Conservation (phyloP, 2,329 filamentous ascomycete genomes). For the Paracoccidioides brasiliensis region DNA sequence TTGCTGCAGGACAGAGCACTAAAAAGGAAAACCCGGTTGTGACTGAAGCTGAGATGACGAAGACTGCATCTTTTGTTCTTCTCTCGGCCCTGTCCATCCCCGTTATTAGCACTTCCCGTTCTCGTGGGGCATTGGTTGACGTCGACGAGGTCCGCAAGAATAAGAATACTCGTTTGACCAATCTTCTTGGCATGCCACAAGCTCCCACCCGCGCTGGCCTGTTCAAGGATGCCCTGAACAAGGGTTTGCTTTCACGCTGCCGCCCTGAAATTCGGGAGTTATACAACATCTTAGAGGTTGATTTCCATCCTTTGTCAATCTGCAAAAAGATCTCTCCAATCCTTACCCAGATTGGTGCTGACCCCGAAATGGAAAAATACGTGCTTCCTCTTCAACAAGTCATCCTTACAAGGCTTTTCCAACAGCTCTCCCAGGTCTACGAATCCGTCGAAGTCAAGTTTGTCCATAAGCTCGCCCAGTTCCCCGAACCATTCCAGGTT, state of each 20-base stretch:
- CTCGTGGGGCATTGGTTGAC: constrained; percentile 87
- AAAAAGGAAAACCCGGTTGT: constrained; percentile 92
- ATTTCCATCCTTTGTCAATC: constrained; percentile 97
- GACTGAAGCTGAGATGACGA: constrained; percentile 79
- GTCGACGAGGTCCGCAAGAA: constrained; percentile 96
- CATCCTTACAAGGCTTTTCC: constrained; percentile 89
- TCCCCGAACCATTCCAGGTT: constrained; percentile 94
- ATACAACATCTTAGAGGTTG: constrained; percentile 97
- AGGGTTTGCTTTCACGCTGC: constrained; percentile 83
- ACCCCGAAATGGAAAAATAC: constrained; percentile 95
- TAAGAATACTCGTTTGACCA: constrained; percentile 95
- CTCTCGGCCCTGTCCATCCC: constrained; percentile 94
- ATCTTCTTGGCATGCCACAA: constrained; percentile 83
- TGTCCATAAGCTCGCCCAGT: constrained; percentile 83
- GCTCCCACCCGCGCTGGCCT: constrained; percentile 78
- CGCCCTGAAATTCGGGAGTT: constrained; percentile 90
- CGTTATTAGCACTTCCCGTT: constrained; percentile 96
- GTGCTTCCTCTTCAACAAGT: constrained; percentile 93
- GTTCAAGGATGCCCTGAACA: constrained; percentile 92
- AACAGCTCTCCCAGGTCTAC: constrained; percentile 97
- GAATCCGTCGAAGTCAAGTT: constrained; percentile 93
- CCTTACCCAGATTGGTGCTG: constrained; percentile 78
- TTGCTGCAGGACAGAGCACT: constrained; percentile 72
- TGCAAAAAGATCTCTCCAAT: constrained; percentile 99
- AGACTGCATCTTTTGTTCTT: constrained; percentile 89